Base-by-base conservation (phyloP, 2,329 filamentous ascomycete species). In the Aureobasidium musti region DNA sequence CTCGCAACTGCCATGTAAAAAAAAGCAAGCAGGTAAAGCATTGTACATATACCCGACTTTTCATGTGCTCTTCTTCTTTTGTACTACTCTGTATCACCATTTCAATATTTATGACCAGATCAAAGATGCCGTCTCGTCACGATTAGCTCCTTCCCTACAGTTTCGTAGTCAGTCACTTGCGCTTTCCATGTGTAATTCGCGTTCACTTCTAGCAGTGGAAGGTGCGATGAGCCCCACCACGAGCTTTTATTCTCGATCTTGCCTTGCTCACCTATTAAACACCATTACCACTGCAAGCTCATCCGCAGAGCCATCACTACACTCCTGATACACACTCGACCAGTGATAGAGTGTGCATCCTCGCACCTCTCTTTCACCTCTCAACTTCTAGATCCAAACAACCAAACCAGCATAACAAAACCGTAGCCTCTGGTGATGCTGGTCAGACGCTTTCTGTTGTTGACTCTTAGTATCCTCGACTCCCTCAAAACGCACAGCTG, bases 1-100 rank as follows among this genome's bases (percentile, higher is more conserved):
- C 68, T 76, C n/a, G 35, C 65, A 53, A 67, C 66, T 45, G 61
- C 47, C 23, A 53, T 64, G 61, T 64, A 54, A 64, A 8, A 41
- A 63, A 35, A 63, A 39, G 21, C 47, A 52, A 50, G 47, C 43
- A 63, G 43, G 45, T 41, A 43, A 60, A 63, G 41, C 41, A 41
- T 59, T 67, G 65, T 67, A 67, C 26, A 67, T 61, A 67, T 67
- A 60, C 57, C 63, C 63, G 21, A 17, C 13, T 26, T 47, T 26
- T 61, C 57, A 33, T 37, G 57, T 35, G 43, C 43, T 14, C 57
- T 37, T 49, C 23, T 23, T 47, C 41, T 37, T 47, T 49, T 61
- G 57, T 61, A 49, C 43, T 6, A 47, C 6, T 35, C 19, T 61
- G 57, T 61, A 61, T 49, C 57, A 61, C 17, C 26, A 61, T 49